Base-by-base conservation (phyloP, 2,329 filamentous ascomycete species). In the Claviceps citrina region DNA sequence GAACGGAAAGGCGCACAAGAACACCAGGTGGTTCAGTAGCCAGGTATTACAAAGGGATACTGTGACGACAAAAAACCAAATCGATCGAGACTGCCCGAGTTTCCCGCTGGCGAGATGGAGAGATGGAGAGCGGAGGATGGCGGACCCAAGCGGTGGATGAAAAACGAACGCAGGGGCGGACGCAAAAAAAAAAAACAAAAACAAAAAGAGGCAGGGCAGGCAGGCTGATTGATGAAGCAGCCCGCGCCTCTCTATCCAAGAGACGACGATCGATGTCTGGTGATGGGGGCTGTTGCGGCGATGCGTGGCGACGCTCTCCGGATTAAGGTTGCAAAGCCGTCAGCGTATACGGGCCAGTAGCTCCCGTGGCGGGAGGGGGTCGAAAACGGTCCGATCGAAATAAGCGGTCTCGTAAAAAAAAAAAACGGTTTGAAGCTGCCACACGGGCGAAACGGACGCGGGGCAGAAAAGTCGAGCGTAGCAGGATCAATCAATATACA, bases 401-500 rank as follows among this genome's bases (percentile, higher is more conserved):
- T 24, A 19, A 20, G 30, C 31, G 32, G 33, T 18, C 32, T 38
- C 16, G 42, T n/a, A n/a, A n/a, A n/a, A n/a, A n/a, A n/a, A n/a
- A n/a, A n/a, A n/a, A n/a, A n/a, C n/a, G n/a, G n/a, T n/a, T n/a
- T n/a, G n/a, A n/a, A n/a, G n/a, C n/a, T n/a, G n/a, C n/a, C n/a
- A n/a, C n/a, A n/a, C n/a, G n/a, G n/a, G n/a, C n/a, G n/a, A n/a
- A n/a, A n/a, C n/a, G n/a, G n/a, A n/a, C n/a, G 32, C 33, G 47
- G 48, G 44, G 43, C 49, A 51, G 51, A 54, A 51, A 54, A 54
- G 54, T 49, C 49, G 54, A 47, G 47, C 24, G 51, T 46, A 50
- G 44, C 38, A 38, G 27, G 47, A 52, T 59, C 53, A 59, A 58
- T 58, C 53, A 58, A 58, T 57, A 57, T 56, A 60, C 54, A 59